These are phyloP conservation scores for Barnettozyma sp. DNA, from an alignment of 805 yeast species.

Conservation along the genomic window DNA sequence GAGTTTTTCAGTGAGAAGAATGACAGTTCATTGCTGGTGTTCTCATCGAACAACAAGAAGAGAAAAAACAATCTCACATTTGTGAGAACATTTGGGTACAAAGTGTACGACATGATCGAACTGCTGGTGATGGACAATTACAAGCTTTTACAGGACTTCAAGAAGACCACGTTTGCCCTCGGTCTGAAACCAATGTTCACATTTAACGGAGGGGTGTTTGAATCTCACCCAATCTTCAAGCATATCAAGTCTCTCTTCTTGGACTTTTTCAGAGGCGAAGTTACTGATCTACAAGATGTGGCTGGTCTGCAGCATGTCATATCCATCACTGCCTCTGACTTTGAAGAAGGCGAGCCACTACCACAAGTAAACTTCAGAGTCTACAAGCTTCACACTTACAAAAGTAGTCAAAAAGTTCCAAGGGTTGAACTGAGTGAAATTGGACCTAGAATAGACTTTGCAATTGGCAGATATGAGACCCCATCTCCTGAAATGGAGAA, in stretches of 20 bases:
- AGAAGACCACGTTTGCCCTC: constrained; percentile 67
- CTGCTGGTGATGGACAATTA: constrained; percentile 60
- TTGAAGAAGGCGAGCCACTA: constrained; percentile 58
- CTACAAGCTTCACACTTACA: constrained; percentile 73
- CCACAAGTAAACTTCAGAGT: constrained; percentile 89
- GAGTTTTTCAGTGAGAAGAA: constrained; percentile 95
- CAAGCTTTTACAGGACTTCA: constrained; percentile 76
- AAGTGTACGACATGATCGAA: constrained; percentile 92
- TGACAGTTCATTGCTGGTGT: constrained; percentile 78
- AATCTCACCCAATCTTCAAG: constrained; percentile 75
- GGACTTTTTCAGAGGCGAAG: constrained; percentile 86
- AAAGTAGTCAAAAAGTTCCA: constrained; percentile 83
- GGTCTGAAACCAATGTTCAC: constrained; percentile 93
- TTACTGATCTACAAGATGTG: constrained; percentile 77
- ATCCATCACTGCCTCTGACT: constrained; percentile 70
- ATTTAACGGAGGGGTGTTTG: constrained; percentile 90
- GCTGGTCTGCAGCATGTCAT: constrained; percentile 93
- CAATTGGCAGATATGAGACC: constrained; percentile 76
- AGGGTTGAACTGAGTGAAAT: constrained; percentile 91
- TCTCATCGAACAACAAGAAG: constrained; percentile 78
- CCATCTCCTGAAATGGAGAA: constrained; percentile 85
- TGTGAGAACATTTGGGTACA: constrained; percentile 82
- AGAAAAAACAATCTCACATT: constrained; percentile 89
- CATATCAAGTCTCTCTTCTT: constrained; percentile 84
- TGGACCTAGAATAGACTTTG: constrained; percentile 93